Evolutionary conservation across 2,329 filamentous ascomycete species (phyloP).

Genomic region (Talaromyces albobiverticillius): DNA sequence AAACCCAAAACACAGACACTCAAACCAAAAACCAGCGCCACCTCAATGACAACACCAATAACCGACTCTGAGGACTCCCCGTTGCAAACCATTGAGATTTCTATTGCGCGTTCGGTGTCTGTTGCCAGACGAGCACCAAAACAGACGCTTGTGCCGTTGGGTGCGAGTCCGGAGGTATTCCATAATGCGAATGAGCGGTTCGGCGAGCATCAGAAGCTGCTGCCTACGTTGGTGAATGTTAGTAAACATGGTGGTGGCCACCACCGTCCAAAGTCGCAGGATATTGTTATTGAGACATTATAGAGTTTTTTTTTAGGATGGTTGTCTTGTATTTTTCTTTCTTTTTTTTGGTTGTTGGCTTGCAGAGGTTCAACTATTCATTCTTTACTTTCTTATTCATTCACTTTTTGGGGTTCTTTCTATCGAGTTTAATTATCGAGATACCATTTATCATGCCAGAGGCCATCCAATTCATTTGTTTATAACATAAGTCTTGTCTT

Average conservation of each 20-base stretch:
- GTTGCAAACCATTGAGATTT: slow-evolving; percentile 30
- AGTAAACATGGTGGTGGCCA: slow-evolving; percentile 19
- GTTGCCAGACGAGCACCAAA: slow-evolving; percentile 28
- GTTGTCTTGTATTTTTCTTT: background rate
- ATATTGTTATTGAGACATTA: slow-evolving; percentile 30
- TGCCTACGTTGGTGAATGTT: background rate
- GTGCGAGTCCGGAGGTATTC: slow-evolving; percentile 16
- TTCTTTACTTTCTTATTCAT: background rate
- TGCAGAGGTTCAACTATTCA: background rate
- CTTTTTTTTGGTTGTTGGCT: background rate
- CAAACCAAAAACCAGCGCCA: background rate
- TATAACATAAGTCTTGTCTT: background rate
- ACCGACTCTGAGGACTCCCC: background rate
- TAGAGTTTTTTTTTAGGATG: background rate
- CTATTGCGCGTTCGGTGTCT: slow-evolving; percentile 38
- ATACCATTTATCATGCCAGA: too few species aligned
- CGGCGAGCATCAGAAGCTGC: slow-evolving; percentile 25
- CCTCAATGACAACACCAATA: background rate
- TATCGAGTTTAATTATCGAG: slow-evolving; percentile 1
- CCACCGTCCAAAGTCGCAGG: slow-evolving; percentile 30
- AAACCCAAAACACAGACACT: background rate
- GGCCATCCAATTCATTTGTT: background rate
- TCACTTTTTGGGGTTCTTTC: background rate
- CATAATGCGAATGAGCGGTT: slow-evolving; percentile 21
- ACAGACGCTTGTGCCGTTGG: slow-evolving; percentile 37